phyloP scores from a whole-genome alignment of 805 yeast species.

The Metschnikowia sp. region DNA sequence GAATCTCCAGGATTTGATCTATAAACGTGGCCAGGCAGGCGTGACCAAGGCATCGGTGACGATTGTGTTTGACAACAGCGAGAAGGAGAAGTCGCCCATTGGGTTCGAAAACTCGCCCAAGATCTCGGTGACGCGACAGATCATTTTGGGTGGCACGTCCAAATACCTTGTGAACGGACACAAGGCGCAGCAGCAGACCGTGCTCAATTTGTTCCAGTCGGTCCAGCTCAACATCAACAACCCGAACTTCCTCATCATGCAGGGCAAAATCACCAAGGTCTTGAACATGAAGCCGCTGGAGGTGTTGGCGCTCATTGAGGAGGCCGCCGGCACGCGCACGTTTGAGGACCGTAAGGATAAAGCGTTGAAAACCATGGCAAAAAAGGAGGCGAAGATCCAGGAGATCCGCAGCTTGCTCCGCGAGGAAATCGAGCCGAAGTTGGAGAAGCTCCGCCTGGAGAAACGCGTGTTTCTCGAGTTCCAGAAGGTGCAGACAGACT shows the following conservation, averaged over 20 bases:
- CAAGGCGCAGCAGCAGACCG: conserved; percentile 92
- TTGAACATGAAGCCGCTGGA: conserved; percentile 94
- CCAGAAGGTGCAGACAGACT: conserved; percentile 77
- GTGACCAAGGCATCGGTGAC: conserved; percentile 96
- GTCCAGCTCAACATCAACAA: conserved; percentile 95
- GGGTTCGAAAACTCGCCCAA: conserved; percentile 77
- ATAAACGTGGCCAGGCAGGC: conserved; percentile 97
- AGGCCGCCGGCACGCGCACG: conserved; percentile 96
- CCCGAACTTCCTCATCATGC: conserved; percentile 97
- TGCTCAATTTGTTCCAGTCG: conserved; percentile 83
- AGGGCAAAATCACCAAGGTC: conserved; percentile 96
- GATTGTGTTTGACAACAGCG: conserved; percentile 87
- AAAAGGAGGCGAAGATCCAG: conserved; percentile 79
- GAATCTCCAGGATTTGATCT: conserved; percentile 87
- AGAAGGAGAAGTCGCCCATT: conserved; percentile 73
- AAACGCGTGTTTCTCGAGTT: conserved; percentile 80
- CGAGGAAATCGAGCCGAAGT: conserved; percentile 92
- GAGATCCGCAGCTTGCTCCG: conserved; percentile 69
- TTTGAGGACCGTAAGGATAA: conserved; percentile 91
- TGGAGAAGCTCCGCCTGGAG: conserved; percentile 75
- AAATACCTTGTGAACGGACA: conserved; percentile 94
- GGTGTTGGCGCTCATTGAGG: conserved; percentile 86
- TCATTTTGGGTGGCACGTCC: conserved; percentile 85
- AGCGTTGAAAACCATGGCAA: conserved; percentile 87
- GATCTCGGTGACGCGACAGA: conserved; percentile 88